Evolutionary conservation across 2,329 filamentous ascomycete species (phyloP), one percentile per base, ranked within the genome.

Genomic region (Fusarium beomiforme): DNA sequence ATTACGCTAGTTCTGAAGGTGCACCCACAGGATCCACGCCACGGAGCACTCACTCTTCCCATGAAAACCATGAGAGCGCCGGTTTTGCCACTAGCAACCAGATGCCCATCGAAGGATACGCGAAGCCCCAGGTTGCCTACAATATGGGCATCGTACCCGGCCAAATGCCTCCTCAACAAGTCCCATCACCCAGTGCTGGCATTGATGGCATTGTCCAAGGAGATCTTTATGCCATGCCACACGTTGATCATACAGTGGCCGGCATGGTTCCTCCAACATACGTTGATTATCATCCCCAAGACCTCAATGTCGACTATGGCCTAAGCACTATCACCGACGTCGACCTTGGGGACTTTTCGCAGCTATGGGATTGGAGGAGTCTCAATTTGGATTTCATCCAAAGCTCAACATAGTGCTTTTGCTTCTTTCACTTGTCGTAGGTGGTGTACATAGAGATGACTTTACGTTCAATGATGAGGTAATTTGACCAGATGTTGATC

Each of bases 361-460:
- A 64, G 16, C 41, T 76, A 1, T 76, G 74, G 74, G 72, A 76
- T 14, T 76, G 74, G 74, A 64, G 66, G 14, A 76, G 74, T 23
- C 56, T 76, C 5, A 66, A 73, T 23, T 49, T 76, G 54, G 70
- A 73, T 46, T 76, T 76, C 36, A 76, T 76, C 24, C 59, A 71
- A 8, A 69, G 70, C 39, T 59, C 70, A 36, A 64, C 49, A 44
- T 72, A 73, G 51, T 4, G 34, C 14, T 26, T n/a, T 39, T 33
- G 24, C 6, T 37, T 16, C n/a, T 31, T 39, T 19, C 19, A n/a
- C 29, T 55, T 33, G 37, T 70, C 23, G 51, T 51, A 51, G 36
- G 31, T 34, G 49, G 17, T 56, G 56, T 62, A 55, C n/a, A 69
- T 71, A 67, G 53, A 71, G 23, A 72, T 43, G 64, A 61, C 50